Evolutionary conservation across 2,329 filamentous ascomycete genomes (phyloP), one percentile per base, ranked within the genome.

Genomic region (Hymenotorrendiella dingleyae): DNA sequence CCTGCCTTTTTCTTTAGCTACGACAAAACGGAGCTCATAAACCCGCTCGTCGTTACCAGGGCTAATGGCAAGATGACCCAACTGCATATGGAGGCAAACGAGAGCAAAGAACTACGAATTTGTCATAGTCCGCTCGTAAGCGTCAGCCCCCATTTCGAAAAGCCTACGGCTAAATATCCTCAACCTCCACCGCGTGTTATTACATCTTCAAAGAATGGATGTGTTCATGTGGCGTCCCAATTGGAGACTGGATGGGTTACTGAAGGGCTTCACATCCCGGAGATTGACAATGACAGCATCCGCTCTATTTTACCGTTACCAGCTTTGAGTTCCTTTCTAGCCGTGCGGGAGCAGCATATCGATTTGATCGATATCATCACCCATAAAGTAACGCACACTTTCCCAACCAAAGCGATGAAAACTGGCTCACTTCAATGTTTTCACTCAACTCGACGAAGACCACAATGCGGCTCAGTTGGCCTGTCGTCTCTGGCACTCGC

Each of bases 31-130:
- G 55, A 59, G 12, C 44, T 59, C 1, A 58, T 67, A 1, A 69
- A 71, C 1, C 67, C 70, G 9, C 61, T 88, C 1, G 58, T 86
- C 7, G 58, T 87, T 6, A 70, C 88, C 5, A 77, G 76, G 26
- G 72, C 76, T 12, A 80, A 83, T 40, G 85, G 84, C 0, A 68
- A 71, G 3, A 65, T 88, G 56, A 72, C 70, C 0, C 79, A 84
- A 54, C 62, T 83, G 9, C 67, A 70, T 36, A 63, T 74, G 12
- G 70, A 70, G 12, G 64, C 61, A 6, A 47, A 50, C 4, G 61
- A 67, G 33, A 58, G 63, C 4, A 62, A 56, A 19, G 69, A 71
- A 21, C 68, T 71, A 43, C 55, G 60, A 12, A 68, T 82, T 24
- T 78, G 74, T 54, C 70, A 68, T 21, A 74, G 68, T 40, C 67